A percentile compares a stretch with the other conserved stretches of the same genome.
These are phyloP conservation scores for Capsicum pubescens DNA, from an alignment of 257 asterid species.

Conservation along the genomic window DNA sequence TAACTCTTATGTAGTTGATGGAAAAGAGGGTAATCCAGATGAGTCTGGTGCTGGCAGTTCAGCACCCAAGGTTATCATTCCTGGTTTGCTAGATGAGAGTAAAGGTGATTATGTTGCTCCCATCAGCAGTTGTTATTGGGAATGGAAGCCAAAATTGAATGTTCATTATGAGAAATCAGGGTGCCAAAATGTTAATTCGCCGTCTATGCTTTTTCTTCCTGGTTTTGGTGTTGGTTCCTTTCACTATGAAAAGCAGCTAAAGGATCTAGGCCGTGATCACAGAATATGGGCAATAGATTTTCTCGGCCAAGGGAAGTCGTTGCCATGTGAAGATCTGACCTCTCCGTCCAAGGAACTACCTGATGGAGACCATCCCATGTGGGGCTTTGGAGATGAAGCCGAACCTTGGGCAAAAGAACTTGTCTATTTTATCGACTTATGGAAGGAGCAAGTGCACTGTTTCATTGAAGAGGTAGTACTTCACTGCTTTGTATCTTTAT, in stretches of 20 bases:
- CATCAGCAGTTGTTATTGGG: conserved; percentile 69
- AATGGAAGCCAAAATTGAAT: conserved; percentile 78
- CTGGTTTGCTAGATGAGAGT: conserved; percentile 66
- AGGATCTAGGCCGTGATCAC: conserved; percentile 86
- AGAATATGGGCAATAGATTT: conserved; percentile 82
- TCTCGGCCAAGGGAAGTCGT: conserved; percentile 88
- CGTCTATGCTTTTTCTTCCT: conserved; percentile 83
- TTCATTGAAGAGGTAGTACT: conserved; percentile 80
- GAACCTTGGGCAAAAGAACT: conserved; percentile 85
- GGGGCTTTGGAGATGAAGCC: conserved; percentile 95
- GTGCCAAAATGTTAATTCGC: conserved; percentile 63
- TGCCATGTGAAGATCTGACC: conserved; percentile 84
- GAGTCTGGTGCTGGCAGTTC: conserved; percentile 44
- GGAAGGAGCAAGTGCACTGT: conserved; percentile 81
- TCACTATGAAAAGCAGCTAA: conserved; percentile 84
- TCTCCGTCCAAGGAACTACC: conserved; percentile 33
- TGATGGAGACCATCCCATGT: conserved; percentile 46
- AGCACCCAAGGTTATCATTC: conserved; percentile 70
- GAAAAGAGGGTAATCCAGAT: conserved; percentile 42
- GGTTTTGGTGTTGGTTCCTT: conserved; percentile 97
- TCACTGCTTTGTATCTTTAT: background rate
- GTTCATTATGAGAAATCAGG: conserved; percentile 88
- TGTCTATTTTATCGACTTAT: conserved; percentile 80
- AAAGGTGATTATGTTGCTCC: conserved; percentile 58
- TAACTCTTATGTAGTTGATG: conserved; percentile 55